Base-by-base conservation (phyloP, 805 yeast genomes). In the Spathaspora girioi region DNA sequence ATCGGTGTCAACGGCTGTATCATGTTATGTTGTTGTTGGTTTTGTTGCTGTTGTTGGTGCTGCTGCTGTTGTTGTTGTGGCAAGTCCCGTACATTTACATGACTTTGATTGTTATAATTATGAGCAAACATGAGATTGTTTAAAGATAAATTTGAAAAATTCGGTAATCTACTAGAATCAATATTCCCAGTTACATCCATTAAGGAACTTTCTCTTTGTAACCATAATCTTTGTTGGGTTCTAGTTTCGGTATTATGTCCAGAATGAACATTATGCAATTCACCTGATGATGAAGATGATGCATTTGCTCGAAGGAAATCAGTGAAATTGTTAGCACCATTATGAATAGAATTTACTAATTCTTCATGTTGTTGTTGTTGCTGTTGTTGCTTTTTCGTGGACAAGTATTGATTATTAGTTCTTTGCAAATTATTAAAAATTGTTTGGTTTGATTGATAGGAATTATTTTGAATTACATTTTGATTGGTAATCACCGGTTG, bases 161-260 rank as follows among this genome's bases (percentile, higher is more conserved):
- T 73, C 18, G 67, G 60, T 43, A 66, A 52, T 35, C 64, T 64
- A 41, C 56, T 56, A 10, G 67, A 53, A 53, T 71, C 77, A 46
- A 61, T 35, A 32, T 62, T 61, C 4, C 15, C 15, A 2, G 69
- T 71, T 48, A 84, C 66, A 62, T 86, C 92, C 69, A 85, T 70
- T 42, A 86, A 70, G 2, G 89, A 82, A 59, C 81, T 85, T 57
- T 87, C 93, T 56, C 93, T 74, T 64, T 87, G 96, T 32, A 89
- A 70, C 96, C 96, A 89, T 48, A 90, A 75, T 55, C 84, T 79
- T 62, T 87, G 94, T 62, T 89, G 96, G 0, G 96, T 88, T 68
- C 96, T 76, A 1, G 89, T 83, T 54, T 84, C 88, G 17, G 54
- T 48, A 49, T 49, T 51, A 38, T 50, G 48, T 7, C 49, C 42